Evolutionary conservation across 495 filamentous ascomycete species (phyloP), one percentile per base, ranked within the genome.

Genomic region (Letharia columbiana): DNA sequence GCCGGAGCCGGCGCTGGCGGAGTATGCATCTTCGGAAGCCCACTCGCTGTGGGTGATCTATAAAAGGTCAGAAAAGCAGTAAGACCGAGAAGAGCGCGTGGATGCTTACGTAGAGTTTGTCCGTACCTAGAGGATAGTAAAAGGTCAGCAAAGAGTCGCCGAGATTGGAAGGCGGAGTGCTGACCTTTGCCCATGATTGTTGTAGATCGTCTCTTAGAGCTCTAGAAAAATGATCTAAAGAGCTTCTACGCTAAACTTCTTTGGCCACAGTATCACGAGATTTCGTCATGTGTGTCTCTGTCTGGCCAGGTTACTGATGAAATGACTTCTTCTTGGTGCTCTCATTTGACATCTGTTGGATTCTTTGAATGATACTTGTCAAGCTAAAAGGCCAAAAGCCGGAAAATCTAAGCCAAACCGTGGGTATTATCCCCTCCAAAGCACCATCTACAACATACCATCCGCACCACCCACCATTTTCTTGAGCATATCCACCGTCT

Each of bases 21-120:
- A 87, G 77, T 87, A 94, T 61, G 89, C 88, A 75, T 96, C 91
- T 44, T 86, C 84, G 17, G 90, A 94, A n/a, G 91, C 87, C 92
- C 92, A 97, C 79, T 97, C 92, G 63, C 87, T 91, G 74, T 97
- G 92, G 49, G 93, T 96, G 73, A 97, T 96, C 83, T 89, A 67
- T 49, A 6, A 33, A 47, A 28, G 31, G 39, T 73, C 67, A 41
- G 45, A 57, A 60, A 61, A 28, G 35, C 18, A 50, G 39, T 44
- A 35, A 37, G 50, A 35, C 52, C 33, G 31, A 39, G n/a, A 50
- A 62, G 61, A 41, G 39, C 23, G 31, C n/a, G 15, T 45, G 60
- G n/a, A 33, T 52, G 31, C 82, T 60, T 83, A 87, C 85, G 75
- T 95, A 93, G 67, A 92, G 82, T 74, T 92, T 92, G 71, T 87